Evolutionary conservation across 139 green algal species (phyloP), one percentile per base, ranked within the genome.

Genomic region (Tetraselmis chui): DNA sequence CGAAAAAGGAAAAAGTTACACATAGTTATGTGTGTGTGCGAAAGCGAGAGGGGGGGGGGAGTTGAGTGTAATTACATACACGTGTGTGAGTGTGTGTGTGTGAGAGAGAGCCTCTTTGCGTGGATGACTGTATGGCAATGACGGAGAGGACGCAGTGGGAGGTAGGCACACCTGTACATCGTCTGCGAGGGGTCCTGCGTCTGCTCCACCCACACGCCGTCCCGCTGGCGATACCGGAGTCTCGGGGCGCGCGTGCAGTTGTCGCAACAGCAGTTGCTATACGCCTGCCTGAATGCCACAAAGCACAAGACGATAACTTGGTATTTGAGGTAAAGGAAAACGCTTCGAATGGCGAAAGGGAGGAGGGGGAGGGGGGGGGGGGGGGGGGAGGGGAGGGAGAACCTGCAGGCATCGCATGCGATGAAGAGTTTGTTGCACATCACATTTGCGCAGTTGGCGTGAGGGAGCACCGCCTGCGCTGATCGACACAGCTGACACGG

Each of bases 361-460:
- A n/a, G n/a, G n/a, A n/a, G n/a, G 45, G 45, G 45, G 45, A 67
- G 45, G 45, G 18, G 45, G 45, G 18, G 45, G 45, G 45, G 45
- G 45, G 45, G 45, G 18, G 45, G 45, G 18, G 45, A 18, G 18
- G 45, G 45, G 45, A 18, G 45, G 45, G 45, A 5, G 45, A 5
- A 67, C 45, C 45, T 5, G 91, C 94, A 96, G 23, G 76, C 45
- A 1, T 80, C 26, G 85, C 95, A 98, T 0, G 93, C 90, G 23
- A 98, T 86, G 80, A 98, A 97, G 29, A 98, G 93, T 83, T 93
- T 89, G 87, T 97, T 98, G 92, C 92, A 96, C 76, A 89, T 91
- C 0, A 97, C 88, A 86, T 98, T 98, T 58, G 94, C 93, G 83
- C 95, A 98, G 88, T 98, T 98, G 78, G 94, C 76, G 85, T 98